Base-by-base conservation (phyloP, 2,329 filamentous ascomycete species). In the Pseudomassariella vexata region DNA sequence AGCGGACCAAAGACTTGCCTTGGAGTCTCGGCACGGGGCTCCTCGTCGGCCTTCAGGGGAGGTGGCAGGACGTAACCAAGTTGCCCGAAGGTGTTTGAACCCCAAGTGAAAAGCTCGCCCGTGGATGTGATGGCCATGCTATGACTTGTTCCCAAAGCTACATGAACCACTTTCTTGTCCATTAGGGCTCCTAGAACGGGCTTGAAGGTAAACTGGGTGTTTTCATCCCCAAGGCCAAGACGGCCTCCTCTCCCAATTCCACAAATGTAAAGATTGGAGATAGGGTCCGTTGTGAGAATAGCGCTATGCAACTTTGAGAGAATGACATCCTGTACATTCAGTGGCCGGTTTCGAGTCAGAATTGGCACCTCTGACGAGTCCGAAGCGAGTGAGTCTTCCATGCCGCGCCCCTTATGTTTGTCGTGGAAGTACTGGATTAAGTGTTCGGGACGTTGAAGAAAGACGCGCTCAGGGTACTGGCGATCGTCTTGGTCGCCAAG, bases 401-500 rank as follows among this genome's bases (percentile, higher is more conserved):
- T 15, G 17, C 24, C 24, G 3, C 23, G 21, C 8, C 38, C 30
- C 17, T 57, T 52, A 12, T 55, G 54, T 44, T 89, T 82, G 21
- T 74, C 66, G 49, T 87, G 78, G 44, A 95, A 85, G 28, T 78
- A 70, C 30, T 76, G 73, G 10, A 95, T 57, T 2, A 96, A 67
- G 50, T 86, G 78, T 16, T 85, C 79, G 0, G 92, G 87, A 11
- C 90, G 78, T 34, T 78, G 75, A 20, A 96, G 59, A 19, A 70
- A 65, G 9, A 95, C 78, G 8, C 87, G 82, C 55, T 96, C 92
- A 0, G 92, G 92, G 48, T 83, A 94, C 42, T 96, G 89, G 3
- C 92, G 79, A 52, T 98, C 90, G 54, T 95, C 88, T 49, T 94
- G 83, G 52, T 98, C 89, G n/a, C 89, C 89, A 38, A 96, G 82